phyloP scores from a whole-genome alignment of 1,284 basidiomycete species.

The Wallemia ichthyophaga region DNA sequence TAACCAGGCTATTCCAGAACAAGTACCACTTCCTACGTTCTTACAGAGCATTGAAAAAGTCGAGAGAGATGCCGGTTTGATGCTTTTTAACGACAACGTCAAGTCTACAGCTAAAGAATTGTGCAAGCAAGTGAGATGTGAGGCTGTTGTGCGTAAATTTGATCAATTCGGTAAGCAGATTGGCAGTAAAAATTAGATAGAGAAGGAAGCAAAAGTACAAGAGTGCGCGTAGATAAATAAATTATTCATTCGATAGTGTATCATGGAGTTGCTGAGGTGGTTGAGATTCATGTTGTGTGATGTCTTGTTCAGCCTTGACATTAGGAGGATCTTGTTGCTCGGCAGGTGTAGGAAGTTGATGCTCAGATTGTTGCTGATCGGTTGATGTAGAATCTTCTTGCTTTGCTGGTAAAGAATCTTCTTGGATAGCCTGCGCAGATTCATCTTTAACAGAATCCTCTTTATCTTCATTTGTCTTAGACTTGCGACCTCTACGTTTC shows the following conservation, averaged over 20 bases:
- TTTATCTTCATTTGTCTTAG: slow-evolving; percentile 1
- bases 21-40: neutral
- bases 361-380: too few species aligned
- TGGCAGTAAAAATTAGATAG: neutral
- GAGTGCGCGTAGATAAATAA: neutral
- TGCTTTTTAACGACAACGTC: slow-evolving; percentile 55
- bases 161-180: slow-evolving; percentile 46
- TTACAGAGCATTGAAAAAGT: slow-evolving; percentile 41
- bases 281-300: too few species aligned
- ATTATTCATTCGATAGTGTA: neutral
- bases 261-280: too few species aligned
- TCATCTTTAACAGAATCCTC: neutral
- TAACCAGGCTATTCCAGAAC: slow-evolving; percentile 42
- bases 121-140: slow-evolving; percentile 56
- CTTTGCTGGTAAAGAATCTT: too few species aligned
- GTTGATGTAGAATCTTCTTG: too few species aligned
- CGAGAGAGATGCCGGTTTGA: slow-evolving; percentile 66
- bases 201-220: neutral
- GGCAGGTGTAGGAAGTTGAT: too few species aligned
- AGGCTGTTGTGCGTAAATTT: slow-evolving; percentile 52
- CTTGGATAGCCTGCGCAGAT: too few species aligned
- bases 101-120: slow-evolving; percentile 57
- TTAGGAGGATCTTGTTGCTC: too few species aligned
- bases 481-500: neutral
- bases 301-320: too few species aligned